Evolutionary conservation across 176 grass and related monocot species (phyloP).

Genomic region (Calamus simplicifolius): DNA sequence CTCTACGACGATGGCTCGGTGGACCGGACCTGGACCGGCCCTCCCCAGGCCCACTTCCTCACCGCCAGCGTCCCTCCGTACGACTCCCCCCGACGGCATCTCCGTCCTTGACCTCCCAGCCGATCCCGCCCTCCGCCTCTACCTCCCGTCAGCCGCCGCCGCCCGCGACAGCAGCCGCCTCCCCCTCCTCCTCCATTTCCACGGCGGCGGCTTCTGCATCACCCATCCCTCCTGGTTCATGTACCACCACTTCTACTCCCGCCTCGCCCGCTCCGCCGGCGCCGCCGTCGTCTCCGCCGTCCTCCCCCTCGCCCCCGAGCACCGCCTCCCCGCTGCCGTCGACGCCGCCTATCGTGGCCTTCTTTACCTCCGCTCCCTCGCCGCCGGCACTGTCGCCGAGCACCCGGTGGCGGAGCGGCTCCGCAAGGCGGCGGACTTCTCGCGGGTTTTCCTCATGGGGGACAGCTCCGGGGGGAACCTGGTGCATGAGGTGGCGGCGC

Average conservation of each 20-base stretch:
- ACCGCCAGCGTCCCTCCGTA: too few relatives aligned
- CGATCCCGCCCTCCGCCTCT: too few relatives aligned
- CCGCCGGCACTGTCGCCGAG: too few relatives aligned
- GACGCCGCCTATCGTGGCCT: conserved; percentile 40
- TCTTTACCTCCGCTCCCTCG: conserved; percentile 28
- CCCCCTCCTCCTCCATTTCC: conserved; percentile 36
- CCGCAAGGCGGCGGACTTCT: conserved; percentile 37
- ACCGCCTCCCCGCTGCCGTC: conserved; percentile 49
- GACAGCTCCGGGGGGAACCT: conserved; percentile 92
- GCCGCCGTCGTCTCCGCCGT: conserved; percentile 49
- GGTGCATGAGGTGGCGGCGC: conserved; percentile 41
- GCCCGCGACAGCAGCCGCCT: too few relatives aligned
- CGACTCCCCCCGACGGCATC: too few relatives aligned
- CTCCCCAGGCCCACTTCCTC: too few relatives aligned
- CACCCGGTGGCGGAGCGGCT: conserved; percentile 16
- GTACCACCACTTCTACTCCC: conserved; percentile 83
- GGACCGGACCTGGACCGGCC: too few relatives aligned
- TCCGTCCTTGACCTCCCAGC: too few relatives aligned
- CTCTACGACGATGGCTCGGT: too few relatives aligned
- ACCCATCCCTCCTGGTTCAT: conserved; percentile 54
- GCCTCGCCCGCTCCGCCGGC: conserved; percentile 37
- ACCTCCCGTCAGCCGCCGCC: too few relatives aligned
- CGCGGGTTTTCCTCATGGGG: conserved; percentile 67
- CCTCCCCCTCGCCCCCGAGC: conserved; percentile 71
- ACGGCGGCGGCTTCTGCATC: conserved; percentile 90